Percentiles rank a stretch among this genome's conserved stretches.
Evolutionary conservation across 83 land plant species (phyloP).

Genomic region (Diphasiastrum complanatum): DNA sequence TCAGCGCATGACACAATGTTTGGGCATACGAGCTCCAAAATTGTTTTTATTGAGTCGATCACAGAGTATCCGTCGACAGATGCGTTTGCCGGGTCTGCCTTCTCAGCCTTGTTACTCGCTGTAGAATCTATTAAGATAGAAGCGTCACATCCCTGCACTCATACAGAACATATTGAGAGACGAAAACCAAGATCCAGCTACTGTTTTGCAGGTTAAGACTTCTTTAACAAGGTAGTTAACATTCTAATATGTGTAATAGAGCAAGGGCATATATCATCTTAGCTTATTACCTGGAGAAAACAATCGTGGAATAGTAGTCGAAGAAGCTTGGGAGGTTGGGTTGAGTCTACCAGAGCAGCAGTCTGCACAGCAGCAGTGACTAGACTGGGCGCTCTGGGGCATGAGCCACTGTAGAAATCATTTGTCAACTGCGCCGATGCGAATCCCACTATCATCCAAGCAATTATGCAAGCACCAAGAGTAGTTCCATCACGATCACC

Average conservation of each 20-base stretch:
- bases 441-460: too few species aligned
- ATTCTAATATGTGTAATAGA: too few species aligned
- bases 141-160: conserved; percentile 33
- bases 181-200: too few species aligned
- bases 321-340: conserved; percentile 56
- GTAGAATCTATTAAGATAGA: conserved; percentile 22
- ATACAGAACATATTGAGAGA: too few species aligned
- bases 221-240: too few species aligned
- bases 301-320: conserved; percentile 62
- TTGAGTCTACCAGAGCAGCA: conserved; percentile 30
- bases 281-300: conserved; percentile 57
- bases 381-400: conserved; percentile 41
- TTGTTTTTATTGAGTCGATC: conserved; percentile 24
- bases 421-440: conserved; percentile 8
- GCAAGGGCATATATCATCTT: too few species aligned
- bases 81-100: conserved; percentile 8
- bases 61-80: conserved; percentile 21
- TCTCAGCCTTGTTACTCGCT: conserved; percentile 4
- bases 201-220: too few species aligned
- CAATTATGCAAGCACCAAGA: too few species aligned
- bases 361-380: conserved; percentile 38
- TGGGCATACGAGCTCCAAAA: conserved; percentile 20
- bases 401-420: conserved; percentile 38
- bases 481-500: too few species aligned
- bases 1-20: conserved; percentile 29